Conservation (phyloP, 768 basidiomycete species). For the Suillus paluster region DNA sequence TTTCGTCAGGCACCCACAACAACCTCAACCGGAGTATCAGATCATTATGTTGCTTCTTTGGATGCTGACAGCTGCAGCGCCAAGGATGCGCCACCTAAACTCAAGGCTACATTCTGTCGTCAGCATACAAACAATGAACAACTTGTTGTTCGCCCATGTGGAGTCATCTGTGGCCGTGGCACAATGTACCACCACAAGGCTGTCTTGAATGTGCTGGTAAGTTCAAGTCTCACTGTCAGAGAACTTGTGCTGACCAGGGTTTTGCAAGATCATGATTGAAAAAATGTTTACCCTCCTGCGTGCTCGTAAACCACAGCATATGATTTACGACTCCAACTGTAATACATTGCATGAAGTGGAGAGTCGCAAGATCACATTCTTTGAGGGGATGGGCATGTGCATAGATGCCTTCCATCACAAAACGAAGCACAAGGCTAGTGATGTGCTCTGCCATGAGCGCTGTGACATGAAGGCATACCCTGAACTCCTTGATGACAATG, state of each 20-base stretch:
- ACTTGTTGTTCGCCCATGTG: constrained; percentile 37
- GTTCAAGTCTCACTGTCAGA: background rate
- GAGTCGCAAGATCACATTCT: constrained; percentile 4
- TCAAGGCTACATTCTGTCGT: constrained; percentile 32
- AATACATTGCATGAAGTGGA: constrained; percentile 22
- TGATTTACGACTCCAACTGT: constrained; percentile 31
- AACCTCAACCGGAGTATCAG: too few species aligned
- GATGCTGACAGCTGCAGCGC: background rate
- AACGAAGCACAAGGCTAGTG: constrained; percentile 17
- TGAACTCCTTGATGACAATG: too few species aligned
- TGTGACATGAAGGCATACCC: too few species aligned
- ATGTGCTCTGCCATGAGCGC: constrained; percentile 23
- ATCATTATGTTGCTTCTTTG: too few species aligned
- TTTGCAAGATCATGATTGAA: background rate
- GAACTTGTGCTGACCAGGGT: background rate
- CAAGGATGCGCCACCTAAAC: background rate
- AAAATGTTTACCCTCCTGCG: background rate
- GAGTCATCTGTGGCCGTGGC: constrained; percentile 34
- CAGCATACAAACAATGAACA: constrained; percentile 41
- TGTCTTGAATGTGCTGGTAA: constrained; percentile 24
- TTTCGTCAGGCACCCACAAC: too few species aligned
- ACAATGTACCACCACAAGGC: constrained; percentile 12
- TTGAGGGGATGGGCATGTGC: constrained; percentile 26
- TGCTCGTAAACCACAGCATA: background rate
- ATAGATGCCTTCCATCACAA: constrained; percentile 46